Evolutionary conservation across 2,329 filamentous ascomycete genomes (phyloP), one percentile per base, ranked within the genome.

Genomic region (Mycogone perniciosa): DNA sequence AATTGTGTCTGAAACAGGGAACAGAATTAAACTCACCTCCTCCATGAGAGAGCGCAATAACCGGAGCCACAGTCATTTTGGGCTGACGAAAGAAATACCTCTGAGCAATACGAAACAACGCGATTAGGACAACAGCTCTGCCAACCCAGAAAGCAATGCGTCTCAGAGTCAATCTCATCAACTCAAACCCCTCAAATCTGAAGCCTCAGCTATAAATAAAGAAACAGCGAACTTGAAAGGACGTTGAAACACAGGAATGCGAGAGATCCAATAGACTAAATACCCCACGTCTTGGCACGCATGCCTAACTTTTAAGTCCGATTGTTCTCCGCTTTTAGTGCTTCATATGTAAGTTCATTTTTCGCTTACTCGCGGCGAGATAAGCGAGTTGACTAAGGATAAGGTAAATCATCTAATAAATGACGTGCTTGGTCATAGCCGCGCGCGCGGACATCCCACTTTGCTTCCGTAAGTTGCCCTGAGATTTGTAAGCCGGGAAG

Each of bases 1-100:
- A 3, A 20, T 3, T 20, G 20, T 20, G 20, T 20, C 20, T 35
- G 26, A 5, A 29, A 20, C 13, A 11, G 33, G 9, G 31, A 39
- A 20, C 20, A 20, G 31, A 26, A 11, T 31, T 44, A 10, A 30
- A 56, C 64, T 50, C 59, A 73, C 72, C 72, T 60, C 74, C 74
- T 37, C 74, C 74, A 55, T 77, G 74, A n/a, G 73, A 74, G 20
- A 77, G 64, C n/a, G 71, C 72, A 57, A 76, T 64, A 7, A 75
- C 70, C 9, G 73, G 71, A 6, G 64, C 73, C 44, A 73, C 59
- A 13, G 68, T 54, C 73, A 75, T 75, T 26, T 51, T 64, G 51
- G 20, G 20, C 20, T 48, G 39, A 29, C 33, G 27, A 7, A 29
- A 2, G 31, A 49, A 38, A 31, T 37, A 53, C 4, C 44, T 41